A percentile compares a stretch with the other conserved stretches of the same genome.
Conservation (phyloP, 2,329 filamentous ascomycete genomes). For the Daldinia sp. region DNA sequence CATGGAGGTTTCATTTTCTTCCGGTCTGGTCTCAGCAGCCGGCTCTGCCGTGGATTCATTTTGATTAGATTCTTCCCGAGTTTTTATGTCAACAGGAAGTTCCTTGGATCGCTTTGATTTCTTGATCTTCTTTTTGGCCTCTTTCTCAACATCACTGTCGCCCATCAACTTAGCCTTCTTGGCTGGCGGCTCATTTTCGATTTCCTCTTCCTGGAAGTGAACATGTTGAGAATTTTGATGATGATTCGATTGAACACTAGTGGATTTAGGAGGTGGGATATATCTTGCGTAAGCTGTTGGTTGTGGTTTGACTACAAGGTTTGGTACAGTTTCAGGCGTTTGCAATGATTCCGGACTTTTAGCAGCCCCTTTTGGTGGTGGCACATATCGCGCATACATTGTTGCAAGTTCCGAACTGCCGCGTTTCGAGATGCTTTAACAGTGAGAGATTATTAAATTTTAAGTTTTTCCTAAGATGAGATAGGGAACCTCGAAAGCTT, state of each 20-base stretch:
- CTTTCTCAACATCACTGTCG: slow-evolving; percentile 44
- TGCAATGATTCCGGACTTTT: slow-evolving; percentile 15
- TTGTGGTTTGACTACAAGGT: slow-evolving; percentile 23
- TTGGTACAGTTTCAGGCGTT: slow-evolving; percentile 12
- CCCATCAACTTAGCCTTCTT: slow-evolving; percentile 49
- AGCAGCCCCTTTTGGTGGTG: slow-evolving; percentile 33
- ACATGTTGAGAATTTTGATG: slow-evolving; percentile 31
- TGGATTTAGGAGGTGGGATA: slow-evolving; percentile 47
- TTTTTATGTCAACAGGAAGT: slow-evolving; percentile 41
- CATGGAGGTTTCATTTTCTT: slow-evolving; percentile 3
- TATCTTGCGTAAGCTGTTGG: slow-evolving; percentile 49
- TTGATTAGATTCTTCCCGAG: slow-evolving; percentile 6
- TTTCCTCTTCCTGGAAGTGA: slow-evolving; percentile 35
- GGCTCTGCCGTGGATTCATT: slow-evolving; percentile 31
- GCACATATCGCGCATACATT: slow-evolving; percentile 56
- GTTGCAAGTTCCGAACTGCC: not conserved
- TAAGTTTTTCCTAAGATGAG: not conserved
- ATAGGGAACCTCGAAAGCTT: not conserved
- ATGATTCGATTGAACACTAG: slow-evolving; percentile 15
- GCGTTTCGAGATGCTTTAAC: not conserved
- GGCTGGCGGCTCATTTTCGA: slow-evolving; percentile 41
- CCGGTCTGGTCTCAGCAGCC: not conserved
- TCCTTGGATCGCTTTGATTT: slow-evolving; percentile 48
- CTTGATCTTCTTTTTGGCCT: slow-evolving; percentile 47
- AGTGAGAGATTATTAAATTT: not conserved